Conservation (phyloP, 139 green algal species). For the Medakamo hakoo region DNA sequence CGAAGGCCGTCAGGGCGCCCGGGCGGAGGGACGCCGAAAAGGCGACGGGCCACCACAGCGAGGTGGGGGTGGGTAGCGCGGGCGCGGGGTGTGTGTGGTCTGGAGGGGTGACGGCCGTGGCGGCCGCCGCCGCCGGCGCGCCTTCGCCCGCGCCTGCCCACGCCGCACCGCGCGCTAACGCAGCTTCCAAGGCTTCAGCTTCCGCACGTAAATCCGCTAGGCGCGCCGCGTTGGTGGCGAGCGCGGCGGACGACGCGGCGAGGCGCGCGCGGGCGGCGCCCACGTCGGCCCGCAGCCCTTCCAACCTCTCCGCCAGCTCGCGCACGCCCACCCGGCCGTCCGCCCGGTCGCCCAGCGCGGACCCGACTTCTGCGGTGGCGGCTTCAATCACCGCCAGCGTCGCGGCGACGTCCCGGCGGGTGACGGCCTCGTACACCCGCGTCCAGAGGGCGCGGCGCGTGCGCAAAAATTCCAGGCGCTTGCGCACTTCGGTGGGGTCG, state of each 20-base stretch:
- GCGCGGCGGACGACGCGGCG: conserved; percentile 9
- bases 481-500: conserved; percentile 14
- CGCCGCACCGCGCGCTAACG: not conserved
- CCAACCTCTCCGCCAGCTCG: conserved; percentile 34
- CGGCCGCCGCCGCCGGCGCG: too few relatives aligned
- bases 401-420: conserved; percentile 39
- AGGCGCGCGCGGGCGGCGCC: conserved; percentile 27
- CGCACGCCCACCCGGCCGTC: conserved; percentile 31
- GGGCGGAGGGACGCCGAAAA: not conserved
- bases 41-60: not conserved
- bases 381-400: conserved; percentile 64
- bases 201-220: not conserved
- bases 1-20: conserved; percentile 42
- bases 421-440: conserved; percentile 55
- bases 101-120: too few relatives aligned
- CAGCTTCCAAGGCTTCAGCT: conserved; percentile 4
- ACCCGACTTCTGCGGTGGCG: conserved; percentile 42
- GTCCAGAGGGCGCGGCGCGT: conserved; percentile 50
- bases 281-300: conserved; percentile 43
- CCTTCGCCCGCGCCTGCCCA: not conserved
- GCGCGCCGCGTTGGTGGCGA: not conserved
- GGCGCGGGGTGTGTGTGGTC: not conserved
- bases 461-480: conserved; percentile 51
- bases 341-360: conserved; percentile 40
- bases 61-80: not conserved